Conservation (phyloP, 495 filamentous ascomycete genomes). For the Aspergillus indologenus region DNA sequence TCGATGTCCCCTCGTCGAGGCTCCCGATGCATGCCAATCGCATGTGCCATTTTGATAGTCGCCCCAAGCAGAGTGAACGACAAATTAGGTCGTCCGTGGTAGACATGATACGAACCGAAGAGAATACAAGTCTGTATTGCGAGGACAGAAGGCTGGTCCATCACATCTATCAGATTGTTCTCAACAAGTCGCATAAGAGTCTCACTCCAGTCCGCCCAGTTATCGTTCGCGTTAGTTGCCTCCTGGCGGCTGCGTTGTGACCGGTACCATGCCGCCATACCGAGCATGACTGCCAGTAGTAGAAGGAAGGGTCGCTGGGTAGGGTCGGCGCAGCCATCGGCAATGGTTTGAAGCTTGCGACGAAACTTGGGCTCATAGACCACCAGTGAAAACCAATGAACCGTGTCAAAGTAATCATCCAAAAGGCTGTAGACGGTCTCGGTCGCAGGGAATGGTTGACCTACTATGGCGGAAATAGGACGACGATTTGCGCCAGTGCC, state of each 20-base stretch:
- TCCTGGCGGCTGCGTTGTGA: constrained; percentile 14
- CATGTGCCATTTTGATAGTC: constrained; percentile 33
- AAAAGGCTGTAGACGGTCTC: constrained; percentile 20
- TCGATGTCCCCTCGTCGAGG: constrained; percentile 16
- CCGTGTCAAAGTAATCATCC: constrained; percentile 32
- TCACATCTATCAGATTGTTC: constrained; percentile 30
- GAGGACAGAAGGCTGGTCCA: constrained; percentile 31
- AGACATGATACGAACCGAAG: constrained; percentile 33
- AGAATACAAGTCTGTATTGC: constrained; percentile 32
- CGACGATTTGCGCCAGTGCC: constrained; percentile 5
- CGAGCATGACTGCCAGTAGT: constrained; percentile 27
- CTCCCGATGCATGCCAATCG: constrained; percentile 33
- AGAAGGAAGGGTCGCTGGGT: constrained; percentile 29
- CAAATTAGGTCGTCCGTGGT: constrained; percentile 34
- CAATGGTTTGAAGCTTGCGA: constrained; percentile 21
- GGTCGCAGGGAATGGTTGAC: constrained; percentile 21
- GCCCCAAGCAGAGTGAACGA: constrained; percentile 36
- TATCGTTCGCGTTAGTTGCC: constrained; percentile 6
- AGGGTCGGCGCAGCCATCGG: constrained; percentile 26
- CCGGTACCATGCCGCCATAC: constrained; percentile 34
- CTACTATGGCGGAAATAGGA: constrained; percentile 23
- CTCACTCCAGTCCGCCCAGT: constrained; percentile 17
- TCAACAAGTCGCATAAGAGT: constrained; percentile 22
- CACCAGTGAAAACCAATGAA: constrained; percentile 37
- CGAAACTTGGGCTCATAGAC: constrained; percentile 33